Conservation (phyloP, 2,329 filamentous ascomycete genomes). For the Cladosporium sp. region DNA sequence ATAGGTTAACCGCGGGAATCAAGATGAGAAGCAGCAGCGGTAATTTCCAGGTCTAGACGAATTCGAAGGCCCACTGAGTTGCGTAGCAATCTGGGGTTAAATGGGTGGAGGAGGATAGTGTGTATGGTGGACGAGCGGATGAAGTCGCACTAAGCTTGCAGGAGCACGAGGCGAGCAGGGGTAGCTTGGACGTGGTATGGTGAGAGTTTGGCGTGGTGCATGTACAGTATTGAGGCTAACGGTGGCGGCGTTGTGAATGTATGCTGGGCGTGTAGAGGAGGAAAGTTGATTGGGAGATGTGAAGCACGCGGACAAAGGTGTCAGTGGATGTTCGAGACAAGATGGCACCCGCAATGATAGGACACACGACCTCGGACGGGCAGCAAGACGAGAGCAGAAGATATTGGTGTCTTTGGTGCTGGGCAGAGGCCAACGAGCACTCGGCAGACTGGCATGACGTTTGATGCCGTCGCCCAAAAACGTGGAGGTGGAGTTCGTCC, state of each 20-base stretch:
- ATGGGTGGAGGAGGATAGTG: background rate
- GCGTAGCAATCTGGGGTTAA: conserved; percentile 6
- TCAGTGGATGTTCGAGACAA: background rate
- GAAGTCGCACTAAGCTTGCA: conserved; percentile 17
- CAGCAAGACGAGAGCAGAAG: background rate
- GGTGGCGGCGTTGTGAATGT: background rate
- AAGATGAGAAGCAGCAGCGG: background rate
- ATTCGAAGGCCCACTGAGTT: background rate
- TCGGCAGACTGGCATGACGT: conserved; percentile 18
- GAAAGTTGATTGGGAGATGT: background rate
- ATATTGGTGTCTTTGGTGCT: background rate
- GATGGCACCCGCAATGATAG: background rate
- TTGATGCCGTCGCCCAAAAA: background rate
- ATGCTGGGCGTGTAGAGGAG: background rate
- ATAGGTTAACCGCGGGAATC: background rate
- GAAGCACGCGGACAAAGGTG: background rate
- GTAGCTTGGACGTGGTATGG: background rate
- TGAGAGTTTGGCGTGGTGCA: conserved; percentile 10
- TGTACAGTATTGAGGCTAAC: background rate
- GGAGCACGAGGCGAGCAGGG: conserved; percentile 14
- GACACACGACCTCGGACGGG: conserved; percentile 16
- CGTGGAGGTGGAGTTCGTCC: conserved; percentile 11
- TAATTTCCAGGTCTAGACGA: background rate
- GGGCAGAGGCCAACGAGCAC: background rate
- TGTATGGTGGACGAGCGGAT: conserved; percentile 15